phyloP scores from a whole-genome alignment of 2,329 filamentous ascomycete genomes.

The Huntiella savannae region DNA sequence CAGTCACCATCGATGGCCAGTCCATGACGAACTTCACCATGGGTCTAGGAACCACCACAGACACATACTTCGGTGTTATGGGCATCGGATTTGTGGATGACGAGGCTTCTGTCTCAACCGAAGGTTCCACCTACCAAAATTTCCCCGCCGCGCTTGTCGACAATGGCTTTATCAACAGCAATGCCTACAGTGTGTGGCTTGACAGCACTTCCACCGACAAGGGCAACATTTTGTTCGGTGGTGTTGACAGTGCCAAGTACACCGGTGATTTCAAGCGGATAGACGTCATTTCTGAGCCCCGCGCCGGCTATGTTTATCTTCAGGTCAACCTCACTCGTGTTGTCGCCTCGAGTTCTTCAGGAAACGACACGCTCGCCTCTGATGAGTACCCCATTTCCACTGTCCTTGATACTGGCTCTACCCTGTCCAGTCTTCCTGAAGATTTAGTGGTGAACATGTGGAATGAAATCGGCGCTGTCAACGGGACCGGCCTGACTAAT shows the following conservation, averaged over 20 bases:
- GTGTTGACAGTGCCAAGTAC: constrained; percentile 62
- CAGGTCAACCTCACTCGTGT: constrained; percentile 29
- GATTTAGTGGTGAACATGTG: constrained; percentile 35
- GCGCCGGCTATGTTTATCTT: constrained; percentile 27
- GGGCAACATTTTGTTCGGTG: constrained; percentile 60
- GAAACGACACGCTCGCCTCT: constrained; percentile 28
- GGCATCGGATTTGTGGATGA: constrained; percentile 41
- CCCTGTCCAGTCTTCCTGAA: constrained; percentile 48
- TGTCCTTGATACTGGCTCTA: constrained; percentile 59
- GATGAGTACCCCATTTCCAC: constrained; percentile 31
- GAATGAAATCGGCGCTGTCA: constrained; percentile 34
- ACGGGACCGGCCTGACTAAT: constrained; percentile 15
- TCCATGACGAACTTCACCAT: constrained; percentile 36
- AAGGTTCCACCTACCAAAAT: constrained; percentile 28
- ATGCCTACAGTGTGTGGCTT: constrained; percentile 54
- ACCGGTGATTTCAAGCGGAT: constrained; percentile 41
- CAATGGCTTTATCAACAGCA: constrained; percentile 42
- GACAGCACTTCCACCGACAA: constrained; percentile 39
- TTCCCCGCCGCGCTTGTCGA: constrained; percentile 46
- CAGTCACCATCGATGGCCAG: constrained; percentile 33
- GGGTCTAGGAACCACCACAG: constrained; percentile 35
- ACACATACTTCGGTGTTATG: constrained; percentile 37
- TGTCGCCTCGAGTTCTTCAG: constrained; percentile 27
- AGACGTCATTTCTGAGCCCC: constrained; percentile 29
- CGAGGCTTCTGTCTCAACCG: constrained; percentile 22